phyloP scores from a whole-genome alignment of 2,329 filamentous ascomycete species.

The Cordyceps cateniannulata region DNA sequence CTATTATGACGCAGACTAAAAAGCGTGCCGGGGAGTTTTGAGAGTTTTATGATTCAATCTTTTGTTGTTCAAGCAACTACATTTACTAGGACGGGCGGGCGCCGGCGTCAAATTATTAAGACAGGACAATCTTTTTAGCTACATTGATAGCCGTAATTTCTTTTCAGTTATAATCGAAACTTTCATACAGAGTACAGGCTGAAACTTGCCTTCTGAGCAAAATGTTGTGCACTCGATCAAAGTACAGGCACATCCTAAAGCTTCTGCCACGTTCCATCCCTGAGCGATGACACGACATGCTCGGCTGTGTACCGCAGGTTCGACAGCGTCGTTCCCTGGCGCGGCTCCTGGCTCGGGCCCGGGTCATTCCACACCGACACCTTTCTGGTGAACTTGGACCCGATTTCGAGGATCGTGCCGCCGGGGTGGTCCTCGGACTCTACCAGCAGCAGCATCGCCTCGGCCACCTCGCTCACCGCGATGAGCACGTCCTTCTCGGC shows the following conservation, averaged over 20 bases:
- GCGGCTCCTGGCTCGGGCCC: slow-evolving; percentile 26
- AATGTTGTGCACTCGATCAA: no score
- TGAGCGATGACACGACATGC: background rate
- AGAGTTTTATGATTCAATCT: background rate
- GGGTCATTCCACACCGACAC: slow-evolving; percentile 32
- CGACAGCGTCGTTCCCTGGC: slow-evolving; percentile 21
- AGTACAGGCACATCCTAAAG: background rate
- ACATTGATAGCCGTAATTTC: no score
- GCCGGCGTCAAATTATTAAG: background rate
- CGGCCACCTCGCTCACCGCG: slow-evolving; percentile 34
- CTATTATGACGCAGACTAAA: slow-evolving; percentile 11
- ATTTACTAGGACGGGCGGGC: background rate
- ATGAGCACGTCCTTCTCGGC: slow-evolving; percentile 32
- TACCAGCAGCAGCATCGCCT: slow-evolving; percentile 36
- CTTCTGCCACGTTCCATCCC: background rate
- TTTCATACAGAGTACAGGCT: background rate
- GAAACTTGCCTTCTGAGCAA: background rate
- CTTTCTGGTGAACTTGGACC: slow-evolving; percentile 22
- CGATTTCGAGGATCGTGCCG: slow-evolving; percentile 37
- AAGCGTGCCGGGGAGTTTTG: background rate
- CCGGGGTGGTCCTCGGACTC: slow-evolving; percentile 28
- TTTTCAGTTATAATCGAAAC: background rate
- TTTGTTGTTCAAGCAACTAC: background rate
- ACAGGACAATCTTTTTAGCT: background rate
- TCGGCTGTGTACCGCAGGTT: slow-evolving; percentile 17